Base-by-base conservation (phyloP, 345 rosid genomes). In the Camelina laxa region DNA sequence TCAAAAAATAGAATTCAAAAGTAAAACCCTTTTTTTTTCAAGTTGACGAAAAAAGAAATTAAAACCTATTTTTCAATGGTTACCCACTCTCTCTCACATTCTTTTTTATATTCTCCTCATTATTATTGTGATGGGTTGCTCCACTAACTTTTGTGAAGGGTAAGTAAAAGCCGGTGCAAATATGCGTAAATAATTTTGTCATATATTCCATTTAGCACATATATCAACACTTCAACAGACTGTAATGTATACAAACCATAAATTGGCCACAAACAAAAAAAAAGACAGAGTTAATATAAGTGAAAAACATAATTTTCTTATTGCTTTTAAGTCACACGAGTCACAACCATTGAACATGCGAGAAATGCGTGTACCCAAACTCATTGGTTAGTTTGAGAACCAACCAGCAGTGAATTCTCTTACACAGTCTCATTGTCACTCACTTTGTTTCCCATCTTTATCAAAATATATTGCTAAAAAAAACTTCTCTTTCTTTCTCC, bases 81-180 rank as follows among this genome's bases (percentile, higher is more conserved):
- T 82, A 71, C 78, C 84, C 85, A 82, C 87, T 84, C 67, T 51
- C 48, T 38, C 47, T 38, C 63, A 33, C 39, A 48, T 4, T 45
- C 14, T 22, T 68, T 12, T 55, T 59, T 57, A 47, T 65, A 33
- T 74, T 47, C 78, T 48, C 15, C 49, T 58, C 58, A 24, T 33
- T 49, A 57, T 24, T 56, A 47, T 36, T 66, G 33, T 59, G n/a
- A 60, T 45, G 11, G 61, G 58, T 60, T 60, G 47, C 47, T 39
- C 73, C 74, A 67, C 74, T 75, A 10, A 27, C 11, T 38, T 73
- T 15, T 21, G 69, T 30, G 48, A 59, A 59, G 36, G 19, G 27
- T 35, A 59, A 59, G 45, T 59, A 45, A 45, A 49, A 49, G 54
- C 54, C 24, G 22, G 24, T 49, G 27, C 13, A 49, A 19, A 17